Base-by-base conservation (phyloP, 2,329 filamentous ascomycete species). In the Hymenoscyphus fraxineus region DNA sequence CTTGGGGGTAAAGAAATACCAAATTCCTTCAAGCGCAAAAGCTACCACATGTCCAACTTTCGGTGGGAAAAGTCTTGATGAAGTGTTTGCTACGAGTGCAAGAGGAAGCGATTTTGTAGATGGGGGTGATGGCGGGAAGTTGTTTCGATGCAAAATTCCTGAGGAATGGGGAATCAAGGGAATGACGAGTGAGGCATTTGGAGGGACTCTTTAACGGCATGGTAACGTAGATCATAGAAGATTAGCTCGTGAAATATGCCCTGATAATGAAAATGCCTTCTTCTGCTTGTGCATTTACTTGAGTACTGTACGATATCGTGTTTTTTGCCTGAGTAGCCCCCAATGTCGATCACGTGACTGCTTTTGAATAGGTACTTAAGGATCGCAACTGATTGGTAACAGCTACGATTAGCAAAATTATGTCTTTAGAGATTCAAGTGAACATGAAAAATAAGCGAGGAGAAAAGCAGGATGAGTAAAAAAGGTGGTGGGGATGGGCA, bases 101-200 rank as follows among this genome's bases (percentile, higher is more conserved):
- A 31, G 54, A 16, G 54, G 27, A 6, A 38, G n/a, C 10, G 54
- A 38, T 12, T 51, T 51, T 22, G 44, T 51, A 6, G 54, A 57
- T 31, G 54, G 32, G 16, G n/a, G 32, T 38, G 54, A 57, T 32
- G 54, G 54, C 7, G 54, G 54, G 6, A 57, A n/a, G 27, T 57
- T 57, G n/a, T 57, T 57, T 35, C 3, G 54, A 2, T 35, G 27
- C 27, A 35, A 57, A 16, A 57, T 57, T n/a, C 54, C 54, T 6
- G 54, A 6, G 3, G 54, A 57, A n/a, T 57, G 54, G 31, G 54
- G 54, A 57, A 31, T 57, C 15, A 35, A 57, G n/a, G 54, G 54
- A 27, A 51, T 10, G 44, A 19, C 10, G 44, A 51, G n/a, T 9
- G 44, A 51, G 19, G 44, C n/a, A 4, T 51, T 51, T 27, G 6